phyloP scores from a whole-genome alignment of 108 stramenopile species.

The Skeletonema potamos region DNA sequence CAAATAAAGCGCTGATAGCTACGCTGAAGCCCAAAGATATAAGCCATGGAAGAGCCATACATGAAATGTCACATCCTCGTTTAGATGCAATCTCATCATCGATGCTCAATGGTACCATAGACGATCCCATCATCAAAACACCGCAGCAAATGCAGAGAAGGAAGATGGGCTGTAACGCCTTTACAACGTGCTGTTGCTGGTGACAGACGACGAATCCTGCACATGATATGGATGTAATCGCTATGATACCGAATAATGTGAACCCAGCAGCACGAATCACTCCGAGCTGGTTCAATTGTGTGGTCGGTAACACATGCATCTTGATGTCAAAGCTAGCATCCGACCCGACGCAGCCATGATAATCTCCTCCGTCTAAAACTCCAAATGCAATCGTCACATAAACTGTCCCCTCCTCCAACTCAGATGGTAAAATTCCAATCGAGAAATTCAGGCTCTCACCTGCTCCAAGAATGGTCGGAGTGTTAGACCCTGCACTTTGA shows the following conservation, averaged over 20 bases:
- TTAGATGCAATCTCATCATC: slow-evolving; percentile 27
- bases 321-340: slow-evolving; percentile 29
- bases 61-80: slow-evolving; percentile 13
- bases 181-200: slow-evolving; percentile 14
- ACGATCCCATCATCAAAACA: slow-evolving; percentile 22
- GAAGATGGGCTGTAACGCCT: slow-evolving; percentile 36
- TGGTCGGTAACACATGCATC: slow-evolving; percentile 6
- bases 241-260: slow-evolving; percentile 12
- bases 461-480: slow-evolving; percentile 4
- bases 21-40: slow-evolving; percentile 18
- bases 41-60: slow-evolving; percentile 37
- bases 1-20: slow-evolving; percentile 27
- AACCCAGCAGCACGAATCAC: slow-evolving; percentile 5
- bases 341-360: slow-evolving; percentile 17
- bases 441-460: slow-evolving; percentile 4
- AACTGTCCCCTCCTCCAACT: slow-evolving; percentile 6
- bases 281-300: slow-evolving; percentile 18
- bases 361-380: slow-evolving; percentile 18
- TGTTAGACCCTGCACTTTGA: not conserved
- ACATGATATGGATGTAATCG: slow-evolving; percentile 18
- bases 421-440: not conserved
- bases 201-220: slow-evolving; percentile 11
- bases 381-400: slow-evolving; percentile 14
- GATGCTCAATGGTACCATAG: slow-evolving; percentile 31
- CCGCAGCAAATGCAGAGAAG: slow-evolving; percentile 22